These are phyloP conservation scores for Kazachstania psychrophila DNA, from an alignment of 805 yeast species.

Conservation along the genomic window DNA sequence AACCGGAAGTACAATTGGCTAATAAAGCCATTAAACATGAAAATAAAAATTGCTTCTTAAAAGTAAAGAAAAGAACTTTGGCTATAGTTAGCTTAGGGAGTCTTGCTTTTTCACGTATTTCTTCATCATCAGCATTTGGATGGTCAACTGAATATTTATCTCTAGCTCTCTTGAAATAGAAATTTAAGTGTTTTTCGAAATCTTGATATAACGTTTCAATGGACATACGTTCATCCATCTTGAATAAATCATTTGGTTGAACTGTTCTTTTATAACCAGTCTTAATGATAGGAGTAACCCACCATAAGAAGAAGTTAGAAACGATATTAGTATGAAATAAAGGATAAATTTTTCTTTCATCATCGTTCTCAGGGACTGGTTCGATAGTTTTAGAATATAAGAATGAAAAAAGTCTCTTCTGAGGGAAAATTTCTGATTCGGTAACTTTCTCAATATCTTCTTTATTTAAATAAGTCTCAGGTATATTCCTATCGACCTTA, in stretches of 20 bases:
- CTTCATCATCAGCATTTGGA: slow-evolving; percentile 32
- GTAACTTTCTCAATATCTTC: slow-evolving; percentile 31
- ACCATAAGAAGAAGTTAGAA: slow-evolving; percentile 47
- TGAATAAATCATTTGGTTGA: slow-evolving; percentile 51
- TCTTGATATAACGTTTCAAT: slow-evolving; percentile 34
- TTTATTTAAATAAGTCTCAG: slow-evolving; percentile 25
- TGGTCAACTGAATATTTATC: slow-evolving; percentile 24
- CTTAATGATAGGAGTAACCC: slow-evolving; percentile 55
- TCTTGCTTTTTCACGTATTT: slow-evolving; percentile 28
- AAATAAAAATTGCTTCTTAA: slow-evolving; percentile 37
- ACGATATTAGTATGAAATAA: slow-evolving; percentile 36
- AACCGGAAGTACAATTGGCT: slow-evolving; percentile 41
- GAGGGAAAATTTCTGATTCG: slow-evolving; percentile 29
- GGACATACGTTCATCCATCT: slow-evolving; percentile 35
- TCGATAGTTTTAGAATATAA: slow-evolving; percentile 43
- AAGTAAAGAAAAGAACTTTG: slow-evolving; percentile 40
- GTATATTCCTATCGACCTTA: slow-evolving; percentile 21
- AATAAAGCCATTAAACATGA: slow-evolving; percentile 38
- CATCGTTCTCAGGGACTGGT: slow-evolving; percentile 37
- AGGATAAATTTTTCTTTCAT: slow-evolving; percentile 45
- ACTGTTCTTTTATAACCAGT: slow-evolving; percentile 68
- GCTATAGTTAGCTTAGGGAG: slow-evolving; percentile 31
- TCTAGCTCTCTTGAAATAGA: slow-evolving; percentile 29
- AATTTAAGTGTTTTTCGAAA: slow-evolving; percentile 32
- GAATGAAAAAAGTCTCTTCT: slow-evolving; percentile 44